phyloP scores from a whole-genome alignment of 164 flowering plant species.

The Piper longum region DNA sequence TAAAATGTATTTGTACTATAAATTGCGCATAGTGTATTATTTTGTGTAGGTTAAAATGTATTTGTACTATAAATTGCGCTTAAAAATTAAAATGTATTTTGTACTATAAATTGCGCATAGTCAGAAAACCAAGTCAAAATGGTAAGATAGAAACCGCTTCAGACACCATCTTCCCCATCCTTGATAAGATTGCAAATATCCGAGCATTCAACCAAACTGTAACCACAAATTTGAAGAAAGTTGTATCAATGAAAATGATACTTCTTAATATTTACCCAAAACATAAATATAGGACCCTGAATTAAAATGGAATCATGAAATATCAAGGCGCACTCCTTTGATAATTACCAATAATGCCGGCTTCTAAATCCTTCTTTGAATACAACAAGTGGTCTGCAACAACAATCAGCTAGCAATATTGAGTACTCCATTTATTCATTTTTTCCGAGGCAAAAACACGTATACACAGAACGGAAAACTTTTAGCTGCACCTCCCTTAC shows the following conservation, averaged over 20 bases:
- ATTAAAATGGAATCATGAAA: neutral
- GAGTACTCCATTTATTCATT: no score
- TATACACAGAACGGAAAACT: no score
- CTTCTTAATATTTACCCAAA: neutral
- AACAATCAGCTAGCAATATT: neutral
- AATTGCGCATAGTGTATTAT: no score
- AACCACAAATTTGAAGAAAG: neutral
- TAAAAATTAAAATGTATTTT: no score
- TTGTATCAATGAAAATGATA: neutral
- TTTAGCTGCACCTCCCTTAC: no score
- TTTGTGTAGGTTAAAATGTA: no score
- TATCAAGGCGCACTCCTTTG: neutral
- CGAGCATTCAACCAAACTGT: constrained; percentile 83
- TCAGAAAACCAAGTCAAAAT: no score
- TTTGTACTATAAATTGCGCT: no score
- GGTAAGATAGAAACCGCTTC: neutral
- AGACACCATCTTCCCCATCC: constrained; percentile 68
- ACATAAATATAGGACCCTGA: neutral
- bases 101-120: no score
- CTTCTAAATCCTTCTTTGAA: constrained; percentile 74
- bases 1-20: no score
- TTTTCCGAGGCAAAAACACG: no score
- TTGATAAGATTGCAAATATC: constrained; percentile 82
- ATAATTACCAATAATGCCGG: constrained; percentile 61
- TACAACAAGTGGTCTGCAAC: constrained; percentile 66